Evolutionary conservation across 768 basidiomycete genomes (phyloP), one percentile per base, ranked within the genome.

Genomic region (Boletus subcaerulescens): DNA sequence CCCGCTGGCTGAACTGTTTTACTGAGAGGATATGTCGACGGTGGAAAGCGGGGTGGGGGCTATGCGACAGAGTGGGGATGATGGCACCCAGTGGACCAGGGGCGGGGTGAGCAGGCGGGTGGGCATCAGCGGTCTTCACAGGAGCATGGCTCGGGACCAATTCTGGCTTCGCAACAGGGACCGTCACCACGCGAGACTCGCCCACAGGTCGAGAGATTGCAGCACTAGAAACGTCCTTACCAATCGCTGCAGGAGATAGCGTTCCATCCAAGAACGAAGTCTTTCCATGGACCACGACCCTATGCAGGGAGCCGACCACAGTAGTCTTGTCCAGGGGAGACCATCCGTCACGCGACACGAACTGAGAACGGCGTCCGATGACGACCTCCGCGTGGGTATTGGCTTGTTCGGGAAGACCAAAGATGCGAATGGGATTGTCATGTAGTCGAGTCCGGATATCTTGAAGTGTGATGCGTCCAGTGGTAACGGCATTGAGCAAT

Each of bases 321-420:
- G 74, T 69, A 15, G 68, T 79, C 22, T 81, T 80, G 15, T 84
- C 79, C 38, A 98, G 72, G 7, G 96, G 93, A 15, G 96, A 96
- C 96, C 96, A 99, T 48, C 75, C 71, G 8, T 73, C 65, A 22
- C 77, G 75, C 50, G 74, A 71, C 14, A 66, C 69, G 68, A 91
- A 91, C 41, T 76, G 73, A 18, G 80, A 77, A 53, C 78, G 80
- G 48, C 97, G 84, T 53, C 91, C 90, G 26, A 97, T 75, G 59
- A 95, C 91, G 43, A 99, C 91, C 67, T 99, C 97, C 36, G 97
- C 91, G 59, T 87, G 88, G 1, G 94, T 93, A 56, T 92, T 82
- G 6, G 80, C 66, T 65, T 93, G 91, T 58, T 97, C 93, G 0
- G 92, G 87, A 13, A 98, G 79, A 33, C 87, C 87, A 68, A 98